Evolutionary conservation across 2,329 filamentous ascomycete genomes (phyloP).

Genomic region (Phaeosphaeriaceae sp.): DNA sequence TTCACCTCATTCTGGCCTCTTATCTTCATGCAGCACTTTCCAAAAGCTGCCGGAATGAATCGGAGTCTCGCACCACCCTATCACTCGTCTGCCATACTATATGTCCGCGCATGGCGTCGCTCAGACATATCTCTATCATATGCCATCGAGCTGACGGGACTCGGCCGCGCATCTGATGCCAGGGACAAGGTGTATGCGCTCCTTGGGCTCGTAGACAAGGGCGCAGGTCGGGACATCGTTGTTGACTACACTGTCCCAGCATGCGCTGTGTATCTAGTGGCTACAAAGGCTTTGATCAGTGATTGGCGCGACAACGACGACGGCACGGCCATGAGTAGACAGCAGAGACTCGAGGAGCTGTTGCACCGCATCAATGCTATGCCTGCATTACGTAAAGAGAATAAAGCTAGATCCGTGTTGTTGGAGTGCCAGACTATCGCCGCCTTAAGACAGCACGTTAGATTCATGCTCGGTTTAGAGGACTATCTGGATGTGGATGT

Average conservation of each 20-base stretch:
- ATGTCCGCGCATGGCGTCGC: neutral
- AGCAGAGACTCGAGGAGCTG: neutral
- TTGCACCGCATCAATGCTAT: neutral
- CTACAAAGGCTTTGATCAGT: neutral
- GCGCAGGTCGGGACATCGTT: neutral
- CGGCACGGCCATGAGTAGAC: neutral
- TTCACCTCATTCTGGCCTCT: neutral
- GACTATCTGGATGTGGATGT: neutral
- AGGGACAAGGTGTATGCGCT: conserved; percentile 24
- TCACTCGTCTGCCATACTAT: neutral
- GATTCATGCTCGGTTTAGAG: neutral
- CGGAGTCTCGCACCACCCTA: neutral
- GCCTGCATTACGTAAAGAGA: neutral
- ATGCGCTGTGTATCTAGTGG: neutral
- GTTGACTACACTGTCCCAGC: neutral
- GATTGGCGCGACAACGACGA: neutral
- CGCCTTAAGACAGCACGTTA: neutral
- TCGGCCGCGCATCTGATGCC: conserved; percentile 8
- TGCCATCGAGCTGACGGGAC: neutral
- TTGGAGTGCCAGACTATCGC: neutral
- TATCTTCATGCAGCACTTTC: neutral
- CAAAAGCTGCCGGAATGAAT: too few relatives aligned
- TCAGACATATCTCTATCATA: neutral
- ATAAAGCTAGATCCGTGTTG: neutral
- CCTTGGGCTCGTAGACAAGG: conserved; percentile 8